Conservation (phyloP, 495 filamentous ascomycete genomes). For the Xylaria bambusicola region DNA sequence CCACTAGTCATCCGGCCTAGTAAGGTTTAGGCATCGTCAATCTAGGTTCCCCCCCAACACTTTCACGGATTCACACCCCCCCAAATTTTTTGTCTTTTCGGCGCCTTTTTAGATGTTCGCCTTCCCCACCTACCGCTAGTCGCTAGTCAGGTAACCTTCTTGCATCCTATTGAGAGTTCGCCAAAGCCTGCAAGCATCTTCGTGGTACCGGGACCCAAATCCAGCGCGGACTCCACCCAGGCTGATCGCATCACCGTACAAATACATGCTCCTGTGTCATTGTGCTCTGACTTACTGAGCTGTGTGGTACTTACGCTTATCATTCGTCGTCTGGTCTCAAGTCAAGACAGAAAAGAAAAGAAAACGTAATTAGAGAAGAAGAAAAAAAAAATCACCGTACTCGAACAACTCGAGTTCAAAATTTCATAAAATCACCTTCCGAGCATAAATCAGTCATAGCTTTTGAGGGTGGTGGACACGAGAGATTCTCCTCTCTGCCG, state of each 20-base stretch:
- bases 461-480: not conserved
- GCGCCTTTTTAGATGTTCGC: constrained; percentile 22
- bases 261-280: not conserved
- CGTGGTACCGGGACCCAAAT: not conserved
- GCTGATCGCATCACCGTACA: constrained; percentile 17
- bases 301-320: not conserved
- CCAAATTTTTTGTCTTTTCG: constrained; percentile 4
- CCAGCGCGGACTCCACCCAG: not conserved
- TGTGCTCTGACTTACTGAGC: not conserved
- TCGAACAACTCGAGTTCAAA: not conserved
- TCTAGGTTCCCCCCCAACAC: constrained; percentile 15
- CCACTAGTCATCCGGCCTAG: constrained; percentile 19
- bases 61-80: constrained; percentile 6
- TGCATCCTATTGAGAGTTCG: constrained; percentile 12
- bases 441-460: not conserved
- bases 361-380: too few relatives aligned
- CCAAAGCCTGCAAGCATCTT: too few relatives aligned
- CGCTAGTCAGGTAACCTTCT: constrained; percentile 17
- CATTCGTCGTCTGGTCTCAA: not conserved
- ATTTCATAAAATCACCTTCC: not conserved
- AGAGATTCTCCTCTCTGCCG: not conserved
- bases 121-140: constrained; percentile 16
- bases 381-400: not conserved
- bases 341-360: not conserved
- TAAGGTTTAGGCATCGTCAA: constrained; percentile 15